Evolutionary conservation across 257 asterid genomes (phyloP).

Genomic region (Nicotiana otophora): DNA sequence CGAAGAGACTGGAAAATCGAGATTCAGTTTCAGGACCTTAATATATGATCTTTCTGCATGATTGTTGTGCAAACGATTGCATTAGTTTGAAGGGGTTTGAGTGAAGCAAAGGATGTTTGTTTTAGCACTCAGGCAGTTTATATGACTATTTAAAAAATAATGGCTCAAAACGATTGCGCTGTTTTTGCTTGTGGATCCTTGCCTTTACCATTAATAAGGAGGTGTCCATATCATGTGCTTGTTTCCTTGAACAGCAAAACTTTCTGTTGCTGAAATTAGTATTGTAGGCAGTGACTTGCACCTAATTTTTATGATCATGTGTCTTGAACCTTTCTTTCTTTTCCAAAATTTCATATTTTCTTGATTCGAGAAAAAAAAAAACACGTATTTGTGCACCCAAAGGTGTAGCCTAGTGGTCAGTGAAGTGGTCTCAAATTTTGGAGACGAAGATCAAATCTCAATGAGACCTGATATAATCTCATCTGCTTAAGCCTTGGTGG

Average conservation of each 20-base stretch:
- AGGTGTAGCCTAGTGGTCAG: too few relatives aligned
- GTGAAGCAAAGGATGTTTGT: neutral
- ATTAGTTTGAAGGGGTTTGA: neutral
- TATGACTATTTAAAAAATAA: too few relatives aligned
- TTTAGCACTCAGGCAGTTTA: neutral
- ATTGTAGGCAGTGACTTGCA: neutral
- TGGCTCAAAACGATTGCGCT: too few relatives aligned
- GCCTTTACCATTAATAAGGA: neutral
- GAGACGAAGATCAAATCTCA: too few relatives aligned
- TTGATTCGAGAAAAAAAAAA: neutral
- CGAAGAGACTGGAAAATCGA: neutral
- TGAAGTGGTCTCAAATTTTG: too few relatives aligned
- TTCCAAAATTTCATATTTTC: neutral
- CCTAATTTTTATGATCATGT: neutral
- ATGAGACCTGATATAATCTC: too few relatives aligned
- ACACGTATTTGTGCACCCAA: too few relatives aligned
- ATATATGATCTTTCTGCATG: neutral
- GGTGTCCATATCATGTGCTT: neutral
- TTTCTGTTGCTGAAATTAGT: neutral
- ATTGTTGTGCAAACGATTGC: neutral
- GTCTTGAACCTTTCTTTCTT: neutral
- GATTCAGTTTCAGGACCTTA: neutral
- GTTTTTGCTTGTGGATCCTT: neutral
- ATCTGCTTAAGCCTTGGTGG: too few relatives aligned
- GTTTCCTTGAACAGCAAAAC: neutral